Evolutionary conservation across 768 basidiomycete genomes (phyloP), one percentile per base, ranked within the genome.

Genomic region (Mycena polygramma): DNA sequence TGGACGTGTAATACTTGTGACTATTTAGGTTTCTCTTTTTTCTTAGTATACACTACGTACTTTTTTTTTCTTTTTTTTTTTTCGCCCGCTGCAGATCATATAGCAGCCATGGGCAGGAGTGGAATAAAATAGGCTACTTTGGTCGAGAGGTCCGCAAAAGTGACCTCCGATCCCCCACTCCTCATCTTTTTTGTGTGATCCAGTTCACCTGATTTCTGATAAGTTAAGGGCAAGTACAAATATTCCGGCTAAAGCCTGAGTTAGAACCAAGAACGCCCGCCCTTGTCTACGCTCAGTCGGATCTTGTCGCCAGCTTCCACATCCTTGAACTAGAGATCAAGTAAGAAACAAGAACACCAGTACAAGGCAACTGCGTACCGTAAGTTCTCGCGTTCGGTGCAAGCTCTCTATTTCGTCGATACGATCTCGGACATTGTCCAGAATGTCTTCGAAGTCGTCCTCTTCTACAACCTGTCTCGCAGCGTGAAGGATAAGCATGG

Each of bases 371-470:
- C 41, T 74, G 14, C 70, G 2, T 15, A 93, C 92, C 51, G 91
- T 93, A 69, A 94, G 79, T 79, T 94, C 93, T 66, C 92, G 82
- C 26, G 93, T 94, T 51, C 93, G 86, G 68, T 93, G 93, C 66
- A 95, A 76, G 78, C 91, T 92, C 81, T 97, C 95, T 75, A 97
- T 96, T 79, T 94, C 92, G 78, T 95, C 93, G 48, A 96, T 89
- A 17, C 96, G 85, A 68, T 88, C 88, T 58, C 93, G 84, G 7
- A 95, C 94, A 60, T 83, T 85, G 69, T 94, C 87, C 20, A 95
- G 84, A 43, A 90, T 76, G n/a, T 93, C 91, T 58, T 95, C 90
- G 75, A 97, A 96, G 11, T 89, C 94, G 55, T 92, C 89, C 77
- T 91, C 91, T 26, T 87, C 84, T 20, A 90, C 90, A 7, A 95